A percentile compares a stretch with the other conserved stretches of the same genome.
Evolutionary conservation across 192 early-diverging fungal species (phyloP).

Genomic region (Phycomyces blakesleeanus): DNA sequence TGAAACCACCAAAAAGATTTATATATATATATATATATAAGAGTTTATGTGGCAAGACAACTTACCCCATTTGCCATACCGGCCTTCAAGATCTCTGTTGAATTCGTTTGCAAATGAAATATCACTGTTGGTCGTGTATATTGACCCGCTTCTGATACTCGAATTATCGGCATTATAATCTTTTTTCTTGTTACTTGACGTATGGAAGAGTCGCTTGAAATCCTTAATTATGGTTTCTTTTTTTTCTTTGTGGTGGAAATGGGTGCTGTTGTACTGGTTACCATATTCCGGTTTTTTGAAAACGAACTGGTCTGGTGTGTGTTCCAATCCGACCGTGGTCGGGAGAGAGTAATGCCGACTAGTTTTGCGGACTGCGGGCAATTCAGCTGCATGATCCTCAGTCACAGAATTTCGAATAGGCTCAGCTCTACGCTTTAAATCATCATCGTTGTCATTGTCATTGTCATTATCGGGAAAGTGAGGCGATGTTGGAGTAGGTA

Average conservation of each 20-base stretch:
- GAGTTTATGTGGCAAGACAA: no score
- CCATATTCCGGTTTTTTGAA: constrained; percentile 39
- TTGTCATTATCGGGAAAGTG: no score
- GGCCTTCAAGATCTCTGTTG: constrained; percentile 29
- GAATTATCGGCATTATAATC: constrained; percentile 4
- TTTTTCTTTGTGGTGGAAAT: constrained; percentile 39
- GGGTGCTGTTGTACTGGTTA: constrained; percentile 34
- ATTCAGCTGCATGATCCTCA: no score
- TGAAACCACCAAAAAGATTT: no score
- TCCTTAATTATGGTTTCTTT: constrained; percentile 41
- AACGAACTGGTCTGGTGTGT: constrained; percentile 24
- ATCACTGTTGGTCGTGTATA: constrained; percentile 5
- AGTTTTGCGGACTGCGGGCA: no score
- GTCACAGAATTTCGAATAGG: no score
- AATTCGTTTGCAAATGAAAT: constrained; percentile 37
- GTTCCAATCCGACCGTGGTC: no score
- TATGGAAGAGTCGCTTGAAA: constrained; percentile 47
- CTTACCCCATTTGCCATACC: constrained; percentile 37
- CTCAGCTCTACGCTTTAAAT: no score
- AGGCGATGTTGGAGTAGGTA: no score
- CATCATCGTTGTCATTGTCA: no score
- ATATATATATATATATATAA: no score
- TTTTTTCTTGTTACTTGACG: constrained; percentile 4
- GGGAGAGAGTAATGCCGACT: no score
- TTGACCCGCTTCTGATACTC: background rate